A percentile compares a stretch with the other conserved stretches of the same genome.
Evolutionary conservation across 179 eudicot genomes (phyloP).

Genomic region (Beta lomatogona): DNA sequence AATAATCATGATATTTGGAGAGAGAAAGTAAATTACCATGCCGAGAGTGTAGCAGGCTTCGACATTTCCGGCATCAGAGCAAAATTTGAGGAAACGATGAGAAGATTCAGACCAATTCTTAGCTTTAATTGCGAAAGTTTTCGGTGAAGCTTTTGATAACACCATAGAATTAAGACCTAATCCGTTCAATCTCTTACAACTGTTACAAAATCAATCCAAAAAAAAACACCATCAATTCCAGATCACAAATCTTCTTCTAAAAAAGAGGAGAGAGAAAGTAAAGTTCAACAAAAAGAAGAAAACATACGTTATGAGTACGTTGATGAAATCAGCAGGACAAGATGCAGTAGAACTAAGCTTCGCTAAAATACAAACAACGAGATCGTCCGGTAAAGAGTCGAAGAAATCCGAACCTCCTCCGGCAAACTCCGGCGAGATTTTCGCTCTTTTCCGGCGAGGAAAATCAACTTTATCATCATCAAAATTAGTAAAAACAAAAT

Average conservation of each 20-base stretch:
- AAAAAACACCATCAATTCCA: conserved; percentile 1
- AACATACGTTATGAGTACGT: conserved; percentile 57
- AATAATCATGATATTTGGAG: not conserved
- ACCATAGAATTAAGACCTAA: conserved; percentile 57
- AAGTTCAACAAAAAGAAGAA: not conserved
- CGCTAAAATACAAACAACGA: conserved; percentile 47
- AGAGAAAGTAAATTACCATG: conserved; percentile 48
- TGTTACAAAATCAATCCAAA: conserved; percentile 34
- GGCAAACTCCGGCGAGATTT: conserved; percentile 26
- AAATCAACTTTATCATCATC: not conserved
- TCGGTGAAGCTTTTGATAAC: conserved; percentile 61
- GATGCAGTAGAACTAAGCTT: conserved; percentile 56
- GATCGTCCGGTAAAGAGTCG: conserved; percentile 64
- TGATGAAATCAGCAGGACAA: conserved; percentile 63
- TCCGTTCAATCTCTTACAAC: conserved; percentile 71
- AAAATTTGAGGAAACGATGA: conserved; percentile 64
- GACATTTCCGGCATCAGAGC: conserved; percentile 63
- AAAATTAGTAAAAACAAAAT: not conserved
- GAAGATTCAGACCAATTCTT: conserved; percentile 69
- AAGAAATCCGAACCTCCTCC: conserved; percentile 41
- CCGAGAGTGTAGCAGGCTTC: conserved; percentile 81
- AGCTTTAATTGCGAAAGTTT: conserved; percentile 54
- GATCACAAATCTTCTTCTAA: not conserved
- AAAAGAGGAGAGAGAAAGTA: not conserved
- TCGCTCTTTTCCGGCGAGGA: conserved; percentile 39